A percentile compares a stretch with the other conserved stretches of the same genome.
These are phyloP conservation scores for Micractinium conductrix DNA, from an alignment of 139 green algal species.

Conservation along the genomic window DNA sequence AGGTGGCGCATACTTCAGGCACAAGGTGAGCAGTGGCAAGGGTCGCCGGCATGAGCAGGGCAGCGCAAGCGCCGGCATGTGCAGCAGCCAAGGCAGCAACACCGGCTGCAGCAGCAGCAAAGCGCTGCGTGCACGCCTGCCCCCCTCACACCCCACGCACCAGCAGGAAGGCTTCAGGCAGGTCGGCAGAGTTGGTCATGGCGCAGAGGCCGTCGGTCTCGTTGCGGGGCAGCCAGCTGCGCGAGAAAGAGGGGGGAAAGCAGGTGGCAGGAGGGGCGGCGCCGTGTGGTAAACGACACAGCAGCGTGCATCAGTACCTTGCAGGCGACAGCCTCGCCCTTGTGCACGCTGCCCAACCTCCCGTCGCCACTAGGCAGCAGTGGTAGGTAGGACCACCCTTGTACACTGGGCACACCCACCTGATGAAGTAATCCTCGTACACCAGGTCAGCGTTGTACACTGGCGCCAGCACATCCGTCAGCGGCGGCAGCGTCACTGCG, in stretches of 20 bases:
- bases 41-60: neutral
- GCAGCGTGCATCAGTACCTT: too few relatives aligned
- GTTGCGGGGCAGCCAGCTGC: slow-evolving; percentile 32
- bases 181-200: slow-evolving; percentile 20
- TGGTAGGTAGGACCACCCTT: neutral
- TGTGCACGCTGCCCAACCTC: too few relatives aligned
- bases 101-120: neutral
- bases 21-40: neutral
- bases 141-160: neutral
- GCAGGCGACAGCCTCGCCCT: neutral
- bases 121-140: neutral
- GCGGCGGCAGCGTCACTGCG: slow-evolving; percentile 7
- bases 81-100: neutral
- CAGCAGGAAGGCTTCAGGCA: slow-evolving; percentile 26
- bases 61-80: neutral
- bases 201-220: neutral
- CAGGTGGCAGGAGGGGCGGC: neutral
- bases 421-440: slow-evolving; percentile 10
- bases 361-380: too few relatives aligned
- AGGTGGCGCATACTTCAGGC: too few relatives aligned
- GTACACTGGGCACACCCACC: neutral
- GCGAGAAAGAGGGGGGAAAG: neutral
- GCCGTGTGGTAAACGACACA: neutral
- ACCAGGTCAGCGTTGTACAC: neutral
- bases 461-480: neutral